Evolutionary conservation across 1,284 basidiomycete species (phyloP).

Genomic region (Austroboletus niveus): DNA sequence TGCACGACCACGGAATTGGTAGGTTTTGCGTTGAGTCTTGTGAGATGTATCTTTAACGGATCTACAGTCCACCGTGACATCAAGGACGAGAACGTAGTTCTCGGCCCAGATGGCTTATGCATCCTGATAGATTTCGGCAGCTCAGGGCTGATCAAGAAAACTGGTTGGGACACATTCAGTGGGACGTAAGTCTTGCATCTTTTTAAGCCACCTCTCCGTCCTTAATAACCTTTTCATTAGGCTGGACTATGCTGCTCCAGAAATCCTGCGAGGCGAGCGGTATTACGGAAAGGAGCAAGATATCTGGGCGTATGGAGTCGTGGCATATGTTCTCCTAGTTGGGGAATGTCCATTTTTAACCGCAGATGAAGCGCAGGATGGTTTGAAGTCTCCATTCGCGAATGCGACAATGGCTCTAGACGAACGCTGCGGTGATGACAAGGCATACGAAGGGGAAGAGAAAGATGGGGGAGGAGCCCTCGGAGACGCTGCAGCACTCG

Average conservation of each 20-base stretch:
- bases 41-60: slow-evolving; percentile 8
- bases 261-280: slow-evolving; percentile 92
- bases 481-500: slow-evolving; percentile 77
- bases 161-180: slow-evolving; percentile 93
- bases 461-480: slow-evolving; percentile 77
- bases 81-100: slow-evolving; percentile 96
- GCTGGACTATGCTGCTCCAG: slow-evolving; percentile 95
- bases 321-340: slow-evolving; percentile 92
- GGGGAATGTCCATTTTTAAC: slow-evolving; percentile 95
- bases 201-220: slow-evolving; percentile 13
- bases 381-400: slow-evolving; percentile 71
- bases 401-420: slow-evolving; percentile 71
- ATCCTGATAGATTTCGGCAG: slow-evolving; percentile 98
- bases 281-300: slow-evolving; percentile 97
- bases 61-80: slow-evolving; percentile 90
- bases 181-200: slow-evolving; percentile 67
- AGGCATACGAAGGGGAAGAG: slow-evolving; percentile 70
- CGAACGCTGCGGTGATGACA: slow-evolving; percentile 71
- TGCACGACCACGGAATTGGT: slow-evolving; percentile 90
- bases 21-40: slow-evolving; percentile 25
- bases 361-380: slow-evolving; percentile 79
- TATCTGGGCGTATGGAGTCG: slow-evolving; percentile 98
- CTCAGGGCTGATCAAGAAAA: slow-evolving; percentile 81
- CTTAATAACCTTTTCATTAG: slow-evolving; percentile 41
- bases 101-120: slow-evolving; percentile 71